Percentiles rank a stretch among this genome's conserved stretches.
Evolutionary conservation across 2,329 filamentous ascomycete genomes (phyloP).

Genomic region (Paecilomyces niveus): DNA sequence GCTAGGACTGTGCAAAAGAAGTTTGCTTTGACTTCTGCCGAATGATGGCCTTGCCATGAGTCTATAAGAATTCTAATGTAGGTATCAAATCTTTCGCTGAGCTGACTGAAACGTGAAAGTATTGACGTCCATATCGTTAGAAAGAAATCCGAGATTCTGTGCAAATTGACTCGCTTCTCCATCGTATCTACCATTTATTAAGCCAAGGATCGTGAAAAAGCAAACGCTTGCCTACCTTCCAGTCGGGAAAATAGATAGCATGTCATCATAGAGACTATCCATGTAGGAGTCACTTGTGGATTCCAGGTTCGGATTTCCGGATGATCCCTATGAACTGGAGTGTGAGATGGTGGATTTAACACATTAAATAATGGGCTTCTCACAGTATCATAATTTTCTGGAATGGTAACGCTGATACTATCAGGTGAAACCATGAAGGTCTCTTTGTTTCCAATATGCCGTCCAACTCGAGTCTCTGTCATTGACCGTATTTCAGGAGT

Average conservation of each 20-base stretch:
- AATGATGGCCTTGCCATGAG: neutral
- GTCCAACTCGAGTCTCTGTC: neutral
- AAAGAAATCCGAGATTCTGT: constrained; percentile 7
- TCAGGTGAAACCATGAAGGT: neutral
- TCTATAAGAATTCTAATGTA: neutral
- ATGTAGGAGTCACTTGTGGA: neutral
- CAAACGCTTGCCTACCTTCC: constrained; percentile 3
- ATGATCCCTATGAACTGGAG: neutral
- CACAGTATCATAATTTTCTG: neutral
- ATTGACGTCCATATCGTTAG: constrained; percentile 4
- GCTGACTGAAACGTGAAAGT: constrained; percentile 4
- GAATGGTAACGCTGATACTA: neutral
- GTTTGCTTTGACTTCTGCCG: neutral
- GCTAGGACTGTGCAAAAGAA: neutral
- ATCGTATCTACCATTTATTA: constrained; percentile 3
- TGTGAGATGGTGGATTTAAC: neutral
- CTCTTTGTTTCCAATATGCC: neutral
- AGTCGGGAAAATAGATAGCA: constrained; percentile 5
- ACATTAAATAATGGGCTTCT: neutral
- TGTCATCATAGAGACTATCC: constrained; percentile 4
- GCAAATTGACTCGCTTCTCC: constrained; percentile 5
- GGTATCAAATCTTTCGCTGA: neutral
- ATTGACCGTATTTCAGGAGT: neutral
- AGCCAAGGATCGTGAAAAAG: neutral
- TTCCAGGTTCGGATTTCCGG: neutral